Base-by-base conservation (phyloP, 2,329 filamentous ascomycete genomes). In the Rhinocladiella similis region DNA sequence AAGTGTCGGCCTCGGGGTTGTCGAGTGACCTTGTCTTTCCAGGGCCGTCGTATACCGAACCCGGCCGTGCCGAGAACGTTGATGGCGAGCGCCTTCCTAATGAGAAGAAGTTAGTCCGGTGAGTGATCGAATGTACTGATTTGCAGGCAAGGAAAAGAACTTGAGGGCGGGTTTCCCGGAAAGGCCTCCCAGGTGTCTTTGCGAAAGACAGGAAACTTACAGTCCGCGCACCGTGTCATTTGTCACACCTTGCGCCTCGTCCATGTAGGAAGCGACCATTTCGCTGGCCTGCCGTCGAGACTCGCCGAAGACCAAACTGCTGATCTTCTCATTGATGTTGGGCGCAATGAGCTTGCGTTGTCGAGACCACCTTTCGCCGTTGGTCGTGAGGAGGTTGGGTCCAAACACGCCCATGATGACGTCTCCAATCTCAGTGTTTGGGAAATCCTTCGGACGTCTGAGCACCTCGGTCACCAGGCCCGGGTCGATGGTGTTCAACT, bases 41-140 rank as follows among this genome's bases (percentile, higher is more conserved):
- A 75, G 5, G 66, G 49, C 19, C 66, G 65, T 12, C 64, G 61
- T 47, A 71, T 64, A 33, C 68, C 68, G 53, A 72, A 74, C 2
- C 68, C 72, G 1, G 71, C 68, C 29, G 62, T 50, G 3, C 68
- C 69, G 9, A 76, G 65, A 2, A 75, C 72, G 50, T 75, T 73
- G 61, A 75, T 71, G 14, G 72, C 70, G 16, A 75, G 57, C 35
- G 62, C 62, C 9, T 69, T 68, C 9, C 73, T 66, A 3, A 66
- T 10, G 14, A 7, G 38, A 7, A 9, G 4, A 25, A 4, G 7
- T 25, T 25, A 25, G 22, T 25, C 4, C 4, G 22, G 22, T 25
- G 22, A 25, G n/a, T n/a, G 22, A 25, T 4, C 22, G 22, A 25
- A 25, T 25, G 22, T 7, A 25, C n/a, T n/a, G 22, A 25, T 25